Base-by-base conservation (phyloP, 768 basidiomycete genomes). In the Butyriboletus loyo region DNA sequence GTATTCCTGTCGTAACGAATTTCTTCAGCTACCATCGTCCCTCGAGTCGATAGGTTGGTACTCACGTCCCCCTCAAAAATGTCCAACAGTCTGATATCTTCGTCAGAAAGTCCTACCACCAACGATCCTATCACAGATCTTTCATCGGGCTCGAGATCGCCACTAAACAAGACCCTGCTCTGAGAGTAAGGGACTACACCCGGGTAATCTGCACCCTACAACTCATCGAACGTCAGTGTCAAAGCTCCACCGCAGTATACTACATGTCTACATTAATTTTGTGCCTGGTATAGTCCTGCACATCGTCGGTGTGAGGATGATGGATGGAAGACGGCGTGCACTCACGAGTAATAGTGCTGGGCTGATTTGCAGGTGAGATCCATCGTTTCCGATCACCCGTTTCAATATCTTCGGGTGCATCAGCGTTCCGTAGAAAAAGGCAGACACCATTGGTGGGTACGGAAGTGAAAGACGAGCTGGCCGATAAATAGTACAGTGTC, bases 361-460 rank as follows among this genome's bases (percentile, higher is more conserved):
- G 55, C 84, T 83, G 40, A 89, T 79, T 47, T 80, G 64, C 3
- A 96, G 75, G 55, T 84, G 74, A 8, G 71, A 60, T 8, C 86
- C 89, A 40, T 83, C 74, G 60, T 89, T 84, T 7, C 76, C 76
- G 39, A 97, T 83, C 7, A 97, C 92, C 19, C 85, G 75, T 52
- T 75, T 80, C 35, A 97, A 73, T 62, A 98, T 87, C 45, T 80
- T 81, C 7, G 93, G 92, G 61, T 94, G 91, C 77, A 95, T 84
- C 21, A 98, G 74, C 0, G 91, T 96, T 13, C 95, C 95, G 69
- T 95, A 93, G 74, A 92, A 89, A 70, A 94, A 95, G 17, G 85
- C 85, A 24, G 73, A 70, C 55, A 66, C 40, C 72, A 74, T 74
- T 17, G 49, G 17, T 27, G 43, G 22, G 24, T 48, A 17, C 32